Conservation (phyloP, 768 basidiomycete genomes). For the Suillus luteus region DNA sequence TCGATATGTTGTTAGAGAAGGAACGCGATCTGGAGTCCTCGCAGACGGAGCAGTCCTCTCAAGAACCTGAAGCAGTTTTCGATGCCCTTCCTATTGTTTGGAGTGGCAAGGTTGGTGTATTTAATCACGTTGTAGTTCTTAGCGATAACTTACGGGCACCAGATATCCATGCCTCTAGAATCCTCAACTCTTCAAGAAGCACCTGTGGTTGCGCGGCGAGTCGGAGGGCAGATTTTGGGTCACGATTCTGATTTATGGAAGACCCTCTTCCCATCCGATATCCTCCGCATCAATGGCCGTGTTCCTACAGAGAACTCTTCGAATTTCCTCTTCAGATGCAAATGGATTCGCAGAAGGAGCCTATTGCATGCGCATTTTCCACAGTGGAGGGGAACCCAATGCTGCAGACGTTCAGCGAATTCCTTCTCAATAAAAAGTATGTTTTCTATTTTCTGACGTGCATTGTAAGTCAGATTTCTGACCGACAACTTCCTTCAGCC, state of each 20-base stretch:
- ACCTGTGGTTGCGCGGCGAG: conserved; percentile 68
- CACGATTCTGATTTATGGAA: conserved; percentile 67
- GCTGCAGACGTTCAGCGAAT: conserved; percentile 65
- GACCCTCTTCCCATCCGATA: conserved; percentile 70
- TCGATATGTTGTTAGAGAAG: conserved; percentile 83
- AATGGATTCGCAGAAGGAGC: conserved; percentile 74
- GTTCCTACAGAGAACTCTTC: conserved; percentile 76
- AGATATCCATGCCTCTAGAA: conserved; percentile 84
- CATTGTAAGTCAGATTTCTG: conserved; percentile 13
- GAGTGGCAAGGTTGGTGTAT: conserved; percentile 64
- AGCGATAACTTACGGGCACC: conserved; percentile 19
- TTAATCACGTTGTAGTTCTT: conserved; percentile 5
- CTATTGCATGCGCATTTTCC: conserved; percentile 75
- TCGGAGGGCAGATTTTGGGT: conserved; percentile 70
- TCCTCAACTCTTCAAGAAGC: conserved; percentile 68
- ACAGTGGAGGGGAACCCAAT: conserved; percentile 48
- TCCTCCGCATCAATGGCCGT: conserved; percentile 80
- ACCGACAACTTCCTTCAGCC: conserved; percentile 45
- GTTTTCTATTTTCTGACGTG: conserved; percentile 29
- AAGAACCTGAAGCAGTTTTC: conserved; percentile 51
- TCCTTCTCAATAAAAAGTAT: conserved; percentile 73
- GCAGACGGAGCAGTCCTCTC: conserved; percentile 30
- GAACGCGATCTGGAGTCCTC: conserved; percentile 41
- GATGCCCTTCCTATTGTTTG: conserved; percentile 66
- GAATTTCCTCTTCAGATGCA: conserved; percentile 80